Evolutionary conservation across 2,329 filamentous ascomycete genomes (phyloP).

Genomic region (Furcasterigmium sp.): DNA sequence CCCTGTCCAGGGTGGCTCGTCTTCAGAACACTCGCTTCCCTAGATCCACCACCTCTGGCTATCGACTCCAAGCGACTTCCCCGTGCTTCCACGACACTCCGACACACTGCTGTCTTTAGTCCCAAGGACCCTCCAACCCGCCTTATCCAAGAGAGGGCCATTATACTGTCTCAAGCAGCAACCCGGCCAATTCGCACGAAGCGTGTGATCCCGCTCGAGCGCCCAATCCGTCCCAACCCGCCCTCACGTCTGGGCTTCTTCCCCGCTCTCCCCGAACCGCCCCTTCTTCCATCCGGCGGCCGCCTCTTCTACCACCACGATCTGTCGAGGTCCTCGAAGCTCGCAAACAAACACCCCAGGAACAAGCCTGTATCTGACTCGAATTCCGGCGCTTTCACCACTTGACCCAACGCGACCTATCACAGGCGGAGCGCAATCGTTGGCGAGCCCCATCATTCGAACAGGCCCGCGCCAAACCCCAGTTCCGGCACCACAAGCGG

Average conservation of each 20-base stretch:
- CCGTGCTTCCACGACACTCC: too few species aligned
- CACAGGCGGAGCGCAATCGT: constrained; percentile 3
- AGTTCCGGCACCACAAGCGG: constrained; percentile 15
- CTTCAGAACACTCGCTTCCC: too few species aligned
- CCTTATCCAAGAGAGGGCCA: background rate
- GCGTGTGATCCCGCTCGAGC: background rate
- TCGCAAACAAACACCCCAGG: constrained; percentile 2
- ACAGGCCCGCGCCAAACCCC: constrained; percentile 8
- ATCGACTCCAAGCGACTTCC: too few species aligned
- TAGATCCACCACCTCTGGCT: too few species aligned
- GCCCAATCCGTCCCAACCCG: background rate
- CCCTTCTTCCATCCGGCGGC: constrained; percentile 3
- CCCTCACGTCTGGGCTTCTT: background rate
- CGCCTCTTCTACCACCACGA: constrained; percentile 4
- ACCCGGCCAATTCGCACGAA: background rate
- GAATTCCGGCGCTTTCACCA: background rate
- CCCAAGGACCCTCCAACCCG: background rate
- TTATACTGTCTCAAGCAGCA: too few species aligned
- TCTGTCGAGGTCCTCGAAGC: constrained; percentile 4
- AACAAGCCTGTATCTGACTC: background rate
- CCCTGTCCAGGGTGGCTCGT: too few species aligned
- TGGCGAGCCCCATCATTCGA: constrained; percentile 2
- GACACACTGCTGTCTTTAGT: too few species aligned
- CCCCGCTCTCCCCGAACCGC: background rate
- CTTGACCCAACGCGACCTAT: constrained; percentile 1